phyloP scores from a whole-genome alignment of 306 rosid species.

The Sindora glabra region DNA sequence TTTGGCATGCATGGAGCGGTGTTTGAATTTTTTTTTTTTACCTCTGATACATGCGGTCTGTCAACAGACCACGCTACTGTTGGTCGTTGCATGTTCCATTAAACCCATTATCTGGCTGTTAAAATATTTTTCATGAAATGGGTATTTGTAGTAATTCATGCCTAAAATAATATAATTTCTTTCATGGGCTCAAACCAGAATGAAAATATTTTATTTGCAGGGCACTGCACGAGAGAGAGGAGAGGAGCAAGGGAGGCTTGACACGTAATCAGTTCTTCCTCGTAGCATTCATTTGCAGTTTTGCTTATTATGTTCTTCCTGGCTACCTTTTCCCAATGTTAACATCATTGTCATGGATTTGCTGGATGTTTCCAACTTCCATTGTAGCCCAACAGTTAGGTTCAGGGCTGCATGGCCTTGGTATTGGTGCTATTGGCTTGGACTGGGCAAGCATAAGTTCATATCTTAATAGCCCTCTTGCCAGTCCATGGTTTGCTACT shows the following conservation, averaged over 20 bases:
- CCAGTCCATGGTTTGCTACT: slow-evolving; percentile 93
- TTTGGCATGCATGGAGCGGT: too few species aligned
- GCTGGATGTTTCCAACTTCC: slow-evolving; percentile 72
- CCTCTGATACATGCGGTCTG: too few species aligned
- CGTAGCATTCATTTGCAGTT: slow-evolving; percentile 54
- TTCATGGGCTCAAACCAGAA: too few species aligned
- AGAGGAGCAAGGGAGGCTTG: slow-evolving; percentile 44
- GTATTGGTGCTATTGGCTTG: slow-evolving; percentile 58
- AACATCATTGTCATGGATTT: slow-evolving; percentile 65
- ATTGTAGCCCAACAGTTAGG: slow-evolving; percentile 64
- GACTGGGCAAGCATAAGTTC: slow-evolving; percentile 78
- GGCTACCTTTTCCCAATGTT: slow-evolving; percentile 74
- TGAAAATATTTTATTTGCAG: slow-evolving; percentile 15
- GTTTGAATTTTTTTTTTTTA: too few species aligned
- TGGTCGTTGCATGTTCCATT: too few species aligned
- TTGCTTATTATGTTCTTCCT: slow-evolving; percentile 67
- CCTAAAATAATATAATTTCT: neutral
- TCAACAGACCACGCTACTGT: too few species aligned
- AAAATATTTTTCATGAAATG: neutral
- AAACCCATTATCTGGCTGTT: too few species aligned
- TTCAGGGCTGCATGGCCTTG: slow-evolving; percentile 78
- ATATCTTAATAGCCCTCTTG: slow-evolving; percentile 77
- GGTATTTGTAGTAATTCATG: neutral
- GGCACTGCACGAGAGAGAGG: slow-evolving; percentile 71
- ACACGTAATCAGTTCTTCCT: slow-evolving; percentile 71